A percentile compares a stretch with the other conserved stretches of the same genome.
phyloP scores from a whole-genome alignment of 352 stramenopile species.

The Pythium rishiriense region DNA sequence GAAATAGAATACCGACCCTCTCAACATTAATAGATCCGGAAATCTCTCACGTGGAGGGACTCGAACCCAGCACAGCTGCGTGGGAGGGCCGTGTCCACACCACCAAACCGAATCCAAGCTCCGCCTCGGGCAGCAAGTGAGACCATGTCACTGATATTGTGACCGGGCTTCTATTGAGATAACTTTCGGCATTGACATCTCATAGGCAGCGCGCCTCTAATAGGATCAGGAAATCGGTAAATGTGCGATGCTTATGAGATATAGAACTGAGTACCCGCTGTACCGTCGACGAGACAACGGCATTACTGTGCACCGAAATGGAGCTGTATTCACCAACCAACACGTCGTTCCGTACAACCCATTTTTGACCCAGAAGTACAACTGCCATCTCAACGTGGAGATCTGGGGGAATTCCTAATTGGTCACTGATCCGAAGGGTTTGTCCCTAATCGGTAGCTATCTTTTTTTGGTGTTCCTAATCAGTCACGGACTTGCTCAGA shows the following conservation, averaged over 20 bases:
- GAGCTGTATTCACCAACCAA: too few relatives aligned
- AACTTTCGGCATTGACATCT: not conserved
- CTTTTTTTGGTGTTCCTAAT: too few relatives aligned
- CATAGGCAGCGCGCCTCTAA: not conserved
- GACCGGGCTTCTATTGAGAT: not conserved
- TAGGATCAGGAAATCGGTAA: not conserved
- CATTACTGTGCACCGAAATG: too few relatives aligned
- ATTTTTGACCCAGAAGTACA: too few relatives aligned
- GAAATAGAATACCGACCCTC: constrained; percentile 5
- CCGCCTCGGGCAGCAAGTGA: not conserved
- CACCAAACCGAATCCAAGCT: constrained; percentile 12
- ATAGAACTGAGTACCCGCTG: not conserved
- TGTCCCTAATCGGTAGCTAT: too few relatives aligned
- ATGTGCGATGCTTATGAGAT: not conserved
- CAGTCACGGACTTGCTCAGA: too few relatives aligned
- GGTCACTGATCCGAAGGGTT: too few relatives aligned
- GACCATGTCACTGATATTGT: not conserved
- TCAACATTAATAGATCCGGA: constrained; percentile 6
- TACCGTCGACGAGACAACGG: too few relatives aligned
- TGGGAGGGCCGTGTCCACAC: constrained; percentile 8
- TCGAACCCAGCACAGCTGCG: constrained; percentile 11
- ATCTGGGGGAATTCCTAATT: too few relatives aligned
- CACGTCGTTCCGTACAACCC: too few relatives aligned
- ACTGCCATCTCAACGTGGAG: too few relatives aligned
- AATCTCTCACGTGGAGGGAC: constrained; percentile 9